Evolutionary conservation across 805 yeast species (phyloP), one percentile per base, ranked within the genome.

Genomic region (Candida morakotiae): DNA sequence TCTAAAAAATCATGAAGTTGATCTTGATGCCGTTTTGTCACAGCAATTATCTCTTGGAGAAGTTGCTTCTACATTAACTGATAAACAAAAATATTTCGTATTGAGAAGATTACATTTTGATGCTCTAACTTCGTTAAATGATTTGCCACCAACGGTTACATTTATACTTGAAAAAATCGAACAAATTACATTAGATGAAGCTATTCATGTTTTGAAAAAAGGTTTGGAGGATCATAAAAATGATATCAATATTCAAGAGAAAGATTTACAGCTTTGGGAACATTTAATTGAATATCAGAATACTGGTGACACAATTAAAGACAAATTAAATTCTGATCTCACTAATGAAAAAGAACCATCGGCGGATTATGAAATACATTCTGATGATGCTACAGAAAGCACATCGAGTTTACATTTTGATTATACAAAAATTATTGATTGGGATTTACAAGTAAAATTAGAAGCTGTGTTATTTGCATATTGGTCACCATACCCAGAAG

Each of bases 391-490:
- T 10, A 29, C 23, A 17, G 39, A 36, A 15, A 21, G 24, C n/a
- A 9, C 4, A 3, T n/a, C 23, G 3, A 15, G 10, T 26, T 8
- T 23, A 26, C 32, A 28, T 18, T 24, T 14, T 22, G 39, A 39
- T 27, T 39, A 22, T 19, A 35, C 37, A 26, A 14, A 28, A 15
- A 32, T 38, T 31, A 32, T 35, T 9, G 43, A 42, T 18, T 43
- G 48, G 51, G 21, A 29, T 4, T 39, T 47, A 17, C 67, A 64
- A 37, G 57, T 56, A 23, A 58, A 56, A 40, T 46, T 63, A 16
- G 71, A 71, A 43, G 75, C 77, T 4, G 67, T 62, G 7, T 48
- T 73, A 31, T 56, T 60, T 11, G 58, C 57, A 11, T 62, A 49
- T 42, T 49, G 51, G 42, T 56, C 62, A 2, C 62, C 64, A 2